Base-by-base conservation (phyloP, 352 stramenopile species). In the Phytophthora tentaculata region DNA sequence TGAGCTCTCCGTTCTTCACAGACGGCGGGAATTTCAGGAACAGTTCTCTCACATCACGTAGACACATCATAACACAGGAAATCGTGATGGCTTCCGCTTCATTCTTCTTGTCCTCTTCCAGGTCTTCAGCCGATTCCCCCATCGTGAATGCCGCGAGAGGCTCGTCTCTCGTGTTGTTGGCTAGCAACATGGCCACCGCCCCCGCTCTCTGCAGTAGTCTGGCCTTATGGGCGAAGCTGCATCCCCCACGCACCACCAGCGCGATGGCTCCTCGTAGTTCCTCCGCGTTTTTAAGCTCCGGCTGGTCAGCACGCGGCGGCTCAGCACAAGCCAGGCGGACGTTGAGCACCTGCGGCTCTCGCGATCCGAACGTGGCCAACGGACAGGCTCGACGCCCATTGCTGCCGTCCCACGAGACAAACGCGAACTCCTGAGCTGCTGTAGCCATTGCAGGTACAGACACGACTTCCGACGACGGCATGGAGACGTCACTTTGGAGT, bases 41-140 rank as follows among this genome's bases (percentile, higher is more conserved):
- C 6, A 91, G 53, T 51, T 87, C 69, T 9, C 81, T 66, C 16
- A 91, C 81, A 49, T 88, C 80, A 3, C 67, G 65, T 26, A 91
- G 63, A 74, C 81, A 86, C 80, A 91, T 91, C 77, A 86, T 91
- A 17, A 88, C 77, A 28, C 83, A 91, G 9, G 83, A 81, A 16
- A 91, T 86, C 39, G 62, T 65, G 52, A 89, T 74, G 4, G 51
- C 24, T 10, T 64, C 50, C 3, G 43, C 56, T 24, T n/a, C 19
- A 4, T n/a, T 56, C 3, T 7, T n/a, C n/a, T 49, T 44, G 5
- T 63, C 52, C 12, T 79, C 64, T 1, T 69, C 61, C 14, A 71
- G 37, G 4, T 71, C 65, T 19, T 70, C 56, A 4, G 61, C 24
- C 5, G 65, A 62, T 19, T 80, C 73, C 3, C 72, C 77, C 83